phyloP scores from a whole-genome alignment of 768 basidiomycete genomes.

The Trametes maxima region DNA sequence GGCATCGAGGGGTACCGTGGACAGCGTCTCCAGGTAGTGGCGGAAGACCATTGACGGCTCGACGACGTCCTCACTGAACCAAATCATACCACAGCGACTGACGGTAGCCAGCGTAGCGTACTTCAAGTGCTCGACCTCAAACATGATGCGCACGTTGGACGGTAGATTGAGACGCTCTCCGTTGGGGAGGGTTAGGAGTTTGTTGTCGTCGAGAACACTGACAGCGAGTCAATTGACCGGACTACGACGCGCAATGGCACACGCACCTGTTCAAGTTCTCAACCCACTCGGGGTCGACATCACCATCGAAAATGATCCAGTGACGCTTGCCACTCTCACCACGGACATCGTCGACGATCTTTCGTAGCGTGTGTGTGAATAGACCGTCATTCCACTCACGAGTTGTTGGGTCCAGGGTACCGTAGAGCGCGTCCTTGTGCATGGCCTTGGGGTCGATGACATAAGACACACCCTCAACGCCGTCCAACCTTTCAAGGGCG shows the following conservation, averaged over 20 bases:
- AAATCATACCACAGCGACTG: conserved; percentile 99
- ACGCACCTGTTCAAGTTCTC: conserved; percentile 96
- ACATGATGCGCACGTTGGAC: conserved; percentile 97
- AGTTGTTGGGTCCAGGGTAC: conserved; percentile 94
- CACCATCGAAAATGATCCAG: conserved; percentile 99
- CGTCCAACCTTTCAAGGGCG: conserved; percentile 89
- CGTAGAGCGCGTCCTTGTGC: conserved; percentile 97
- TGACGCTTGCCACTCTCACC: conserved; percentile 96
- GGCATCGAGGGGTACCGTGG: conserved; percentile 75
- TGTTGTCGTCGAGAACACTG: conserved; percentile 99
- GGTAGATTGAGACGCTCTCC: conserved; percentile 98
- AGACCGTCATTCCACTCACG: conserved; percentile 99
- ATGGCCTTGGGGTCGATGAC: conserved; percentile 99
- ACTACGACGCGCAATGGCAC: background rate
- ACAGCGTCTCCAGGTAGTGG: conserved; percentile 81
- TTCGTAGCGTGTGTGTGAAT: conserved; percentile 96
- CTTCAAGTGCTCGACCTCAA: conserved; percentile 96
- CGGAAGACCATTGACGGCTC: conserved; percentile 90
- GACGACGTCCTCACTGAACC: conserved; percentile 98
- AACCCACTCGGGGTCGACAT: conserved; percentile 99
- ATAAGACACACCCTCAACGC: conserved; percentile 89
- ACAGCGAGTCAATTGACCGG: background rate
- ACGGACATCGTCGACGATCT: conserved; percentile 98
- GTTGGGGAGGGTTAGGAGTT: conserved; percentile 93
- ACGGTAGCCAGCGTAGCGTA: conserved; percentile 98